Evolutionary conservation across 768 basidiomycete genomes (phyloP), one percentile per base, ranked within the genome.

Genomic region (Rhodotorula taiwanensis): DNA sequence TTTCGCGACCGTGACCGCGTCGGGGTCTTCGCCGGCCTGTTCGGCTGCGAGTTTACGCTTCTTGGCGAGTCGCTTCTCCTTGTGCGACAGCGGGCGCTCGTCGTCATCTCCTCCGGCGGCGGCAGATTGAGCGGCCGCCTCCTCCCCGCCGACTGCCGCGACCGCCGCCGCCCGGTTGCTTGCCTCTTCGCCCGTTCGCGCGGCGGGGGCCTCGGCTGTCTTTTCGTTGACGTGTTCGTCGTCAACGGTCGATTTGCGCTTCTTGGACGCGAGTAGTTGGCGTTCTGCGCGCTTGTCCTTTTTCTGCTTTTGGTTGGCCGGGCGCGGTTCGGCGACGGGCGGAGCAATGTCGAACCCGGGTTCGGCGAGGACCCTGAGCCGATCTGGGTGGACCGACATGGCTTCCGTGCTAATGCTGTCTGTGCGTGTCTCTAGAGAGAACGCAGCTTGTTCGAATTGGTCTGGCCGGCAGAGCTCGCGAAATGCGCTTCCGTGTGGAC

Each of bases 51-150:
- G 56, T 55, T 67, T 66, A 50, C 70, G 55, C 39, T 64, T 64
- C 54, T 67, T 67, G 21, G 59, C 59, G n/a, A 50, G 62, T 1
- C 71, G 71, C 52, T 58, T 62, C 60, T 72, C 67, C 63, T 72
- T 72, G 66, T 69, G 69, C 33, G 67, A 69, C 9, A 72, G 58
- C 6, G 70, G 64, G 28, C 36, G 50, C 36, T 62, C 62, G 3
- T 52, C 54, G 23, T 39, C 51, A 18, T 20, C 48, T 13, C 11
- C n/a, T 2, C 31, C 45, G 4, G 64, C 43, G 7, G n/a, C 51
- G 39, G 41, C 31, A 27, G 27, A 45, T 21, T 30, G 45, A 15
- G 28, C 52, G n/a, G 52, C 20, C 39, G 44, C 50, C 49, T 47
- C 21, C 15, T 21, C 34, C 13, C 2, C 11, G 34, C 10, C 34